Conservation (phyloP, 129 eudicot species). For the Cynara cardunculus region DNA sequence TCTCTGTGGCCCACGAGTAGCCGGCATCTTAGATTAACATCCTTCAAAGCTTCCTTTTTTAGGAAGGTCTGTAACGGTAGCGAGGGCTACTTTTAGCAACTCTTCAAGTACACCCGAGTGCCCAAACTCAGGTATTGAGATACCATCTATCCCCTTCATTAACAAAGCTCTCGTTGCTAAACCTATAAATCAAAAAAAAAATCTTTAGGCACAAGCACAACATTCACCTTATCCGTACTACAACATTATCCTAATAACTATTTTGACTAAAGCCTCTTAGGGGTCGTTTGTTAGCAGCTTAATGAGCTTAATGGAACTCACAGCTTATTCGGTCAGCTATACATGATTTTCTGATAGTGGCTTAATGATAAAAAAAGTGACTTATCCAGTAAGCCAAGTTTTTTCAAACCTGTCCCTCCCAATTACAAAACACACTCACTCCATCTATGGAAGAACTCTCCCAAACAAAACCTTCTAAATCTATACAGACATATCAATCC, state of each 20-base stretch:
- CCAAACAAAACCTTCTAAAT: not conserved
- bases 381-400: not conserved
- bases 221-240: not conserved
- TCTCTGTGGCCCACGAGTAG: constrained; percentile 24
- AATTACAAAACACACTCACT: not conserved
- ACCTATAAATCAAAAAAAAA: not conserved
- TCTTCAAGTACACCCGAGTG: not conserved
- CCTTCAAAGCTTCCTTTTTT: constrained; percentile 18
- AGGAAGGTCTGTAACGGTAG: not conserved
- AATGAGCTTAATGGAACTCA: not conserved
- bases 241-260: not conserved
- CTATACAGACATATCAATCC: not conserved
- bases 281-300: not conserved
- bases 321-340: not conserved
- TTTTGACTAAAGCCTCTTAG: not conserved
- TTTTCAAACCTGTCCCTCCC: not conserved
- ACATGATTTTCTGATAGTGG: not conserved
- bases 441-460: not conserved
- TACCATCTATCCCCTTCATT: not conserved
- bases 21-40: constrained; percentile 14
- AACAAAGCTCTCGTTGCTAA: not conserved
- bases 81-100: not conserved
- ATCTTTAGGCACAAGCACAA: not conserved
- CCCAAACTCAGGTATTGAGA: not conserved
- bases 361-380: not conserved